These are phyloP conservation scores for Phytophthora litchii DNA, from an alignment of 352 stramenopile species.

Conservation along the genomic window DNA sequence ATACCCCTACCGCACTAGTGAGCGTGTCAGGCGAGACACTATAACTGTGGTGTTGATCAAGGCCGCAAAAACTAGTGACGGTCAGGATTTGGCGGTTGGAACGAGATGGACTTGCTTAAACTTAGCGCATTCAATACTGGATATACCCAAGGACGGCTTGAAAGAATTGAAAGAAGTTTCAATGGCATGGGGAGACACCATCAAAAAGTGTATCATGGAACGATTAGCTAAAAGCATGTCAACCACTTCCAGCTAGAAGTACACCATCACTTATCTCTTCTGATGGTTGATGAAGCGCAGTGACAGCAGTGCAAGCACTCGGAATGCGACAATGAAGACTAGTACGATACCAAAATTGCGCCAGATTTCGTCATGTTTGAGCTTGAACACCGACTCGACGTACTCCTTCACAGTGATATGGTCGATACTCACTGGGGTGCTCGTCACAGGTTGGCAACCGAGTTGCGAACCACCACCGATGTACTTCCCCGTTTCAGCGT, in stretches of 20 bases:
- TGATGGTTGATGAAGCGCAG: slow-evolving; percentile 52
- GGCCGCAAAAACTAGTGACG: not conserved
- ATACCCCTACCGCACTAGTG: slow-evolving; percentile 36
- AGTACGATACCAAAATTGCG: slow-evolving; percentile 40
- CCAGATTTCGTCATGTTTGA: slow-evolving; percentile 49
- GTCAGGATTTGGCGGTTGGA: slow-evolving; percentile 24
- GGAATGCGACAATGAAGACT: slow-evolving; percentile 42
- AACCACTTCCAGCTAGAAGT: no score
- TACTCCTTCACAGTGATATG: slow-evolving; percentile 46
- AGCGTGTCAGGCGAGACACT: slow-evolving; percentile 38
- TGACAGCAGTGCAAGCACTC: slow-evolving; percentile 35
- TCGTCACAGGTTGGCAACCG: slow-evolving; percentile 24
- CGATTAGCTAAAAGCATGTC: slow-evolving; percentile 11
- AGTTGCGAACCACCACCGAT: slow-evolving; percentile 13
- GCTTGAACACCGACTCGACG: slow-evolving; percentile 42
- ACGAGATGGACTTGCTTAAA: slow-evolving; percentile 28
- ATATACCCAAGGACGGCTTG: slow-evolving; percentile 16
- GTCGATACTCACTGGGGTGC: slow-evolving; percentile 18
- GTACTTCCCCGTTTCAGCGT: slow-evolving; percentile 14
- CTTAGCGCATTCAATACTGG: slow-evolving; percentile 13
- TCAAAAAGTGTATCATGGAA: slow-evolving; percentile 27
- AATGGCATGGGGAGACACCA: slow-evolving; percentile 25
- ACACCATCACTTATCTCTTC: slow-evolving; percentile 28
- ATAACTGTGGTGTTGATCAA: slow-evolving; percentile 23
- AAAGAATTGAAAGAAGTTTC: slow-evolving; percentile 24